Percentiles rank a stretch among this genome's conserved stretches.
Conservation (phyloP, 768 basidiomycete genomes). For the Pisolithus albus region DNA sequence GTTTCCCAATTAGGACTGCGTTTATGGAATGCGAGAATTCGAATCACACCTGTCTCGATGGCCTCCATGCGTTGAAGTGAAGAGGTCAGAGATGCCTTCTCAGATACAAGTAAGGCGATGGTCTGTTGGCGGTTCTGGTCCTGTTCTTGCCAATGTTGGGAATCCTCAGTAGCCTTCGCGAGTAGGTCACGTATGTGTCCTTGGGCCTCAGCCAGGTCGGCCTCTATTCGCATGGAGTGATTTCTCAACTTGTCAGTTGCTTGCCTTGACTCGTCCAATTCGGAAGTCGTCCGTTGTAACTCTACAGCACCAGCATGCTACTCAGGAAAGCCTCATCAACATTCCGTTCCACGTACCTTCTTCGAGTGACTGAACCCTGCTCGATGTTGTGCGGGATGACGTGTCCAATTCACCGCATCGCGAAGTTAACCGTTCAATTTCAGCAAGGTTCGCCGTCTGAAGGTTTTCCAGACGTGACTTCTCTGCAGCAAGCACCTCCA, state of each 20-base stretch:
- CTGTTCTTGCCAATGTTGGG: constrained; percentile 21
- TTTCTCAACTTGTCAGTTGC: constrained; percentile 6
- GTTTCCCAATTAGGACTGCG: constrained; percentile 3
- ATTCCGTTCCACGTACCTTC: constrained; percentile 16
- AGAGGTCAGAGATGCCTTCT: constrained; percentile 55
- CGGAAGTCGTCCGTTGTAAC: constrained; percentile 12
- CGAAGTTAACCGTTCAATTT: constrained; percentile 13
- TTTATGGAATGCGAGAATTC: background rate
- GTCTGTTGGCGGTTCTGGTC: constrained; percentile 62
- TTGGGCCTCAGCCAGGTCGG: constrained; percentile 16
- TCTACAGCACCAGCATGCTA: constrained; percentile 12
- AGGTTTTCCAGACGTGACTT: constrained; percentile 18
- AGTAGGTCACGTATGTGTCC: constrained; percentile 15
- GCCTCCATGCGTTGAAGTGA: constrained; percentile 53
- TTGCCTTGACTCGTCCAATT: constrained; percentile 12
- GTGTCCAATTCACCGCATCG: constrained; percentile 8
- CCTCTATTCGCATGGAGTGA: constrained; percentile 13
- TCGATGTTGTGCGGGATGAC: constrained; percentile 4
- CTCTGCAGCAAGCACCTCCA: constrained; percentile 18
- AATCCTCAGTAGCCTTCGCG: constrained; percentile 7
- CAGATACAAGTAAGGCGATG: constrained; percentile 69
- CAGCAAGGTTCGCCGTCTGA: constrained; percentile 6
- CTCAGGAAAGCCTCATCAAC: constrained; percentile 27
- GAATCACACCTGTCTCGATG: constrained; percentile 52
- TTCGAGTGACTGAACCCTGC: constrained; percentile 11